phyloP scores from a whole-genome alignment of 345 rosid species.

The Dipteronia dyeriana region DNA sequence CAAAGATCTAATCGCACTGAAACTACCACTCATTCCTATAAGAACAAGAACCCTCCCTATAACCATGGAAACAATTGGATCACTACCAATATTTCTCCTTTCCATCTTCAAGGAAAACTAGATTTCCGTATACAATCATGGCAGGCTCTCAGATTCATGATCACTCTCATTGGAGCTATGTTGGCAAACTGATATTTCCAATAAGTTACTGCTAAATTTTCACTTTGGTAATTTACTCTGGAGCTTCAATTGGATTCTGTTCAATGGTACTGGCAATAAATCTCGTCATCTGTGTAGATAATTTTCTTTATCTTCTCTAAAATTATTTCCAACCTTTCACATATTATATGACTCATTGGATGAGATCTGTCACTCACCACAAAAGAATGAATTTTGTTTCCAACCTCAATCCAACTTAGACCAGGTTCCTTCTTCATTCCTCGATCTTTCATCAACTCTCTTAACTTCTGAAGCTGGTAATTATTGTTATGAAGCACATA shows the following conservation, averaged over 20 bases:
- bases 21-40: conserved; percentile 13
- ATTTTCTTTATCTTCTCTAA: conserved; percentile 30
- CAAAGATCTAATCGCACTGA: not conserved
- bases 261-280: conserved; percentile 4
- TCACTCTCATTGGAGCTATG: conserved; percentile 25
- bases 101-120: conserved; percentile 20
- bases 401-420: conserved; percentile 47
- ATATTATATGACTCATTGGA: conserved; percentile 29
- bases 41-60: not conserved
- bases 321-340: conserved; percentile 29
- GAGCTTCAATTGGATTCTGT: conserved; percentile 7
- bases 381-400: conserved; percentile 34
- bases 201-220: conserved; percentile 19
- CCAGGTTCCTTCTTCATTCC: conserved; percentile 60
- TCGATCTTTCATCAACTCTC: conserved; percentile 39
- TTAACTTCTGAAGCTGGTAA: conserved; percentile 36
- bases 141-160: conserved; percentile 21
- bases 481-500: conserved; percentile 45
- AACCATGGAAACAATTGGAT: conserved; percentile 22
- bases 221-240: conserved; percentile 10
- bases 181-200: conserved; percentile 14
- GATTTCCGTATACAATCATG: conserved; percentile 17
- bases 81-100: conserved; percentile 20
- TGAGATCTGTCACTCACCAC: conserved; percentile 32
- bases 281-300: conserved; percentile 15